Base-by-base conservation (phyloP, 192 early-diverging fungal species). In the Coemansia sp. region DNA sequence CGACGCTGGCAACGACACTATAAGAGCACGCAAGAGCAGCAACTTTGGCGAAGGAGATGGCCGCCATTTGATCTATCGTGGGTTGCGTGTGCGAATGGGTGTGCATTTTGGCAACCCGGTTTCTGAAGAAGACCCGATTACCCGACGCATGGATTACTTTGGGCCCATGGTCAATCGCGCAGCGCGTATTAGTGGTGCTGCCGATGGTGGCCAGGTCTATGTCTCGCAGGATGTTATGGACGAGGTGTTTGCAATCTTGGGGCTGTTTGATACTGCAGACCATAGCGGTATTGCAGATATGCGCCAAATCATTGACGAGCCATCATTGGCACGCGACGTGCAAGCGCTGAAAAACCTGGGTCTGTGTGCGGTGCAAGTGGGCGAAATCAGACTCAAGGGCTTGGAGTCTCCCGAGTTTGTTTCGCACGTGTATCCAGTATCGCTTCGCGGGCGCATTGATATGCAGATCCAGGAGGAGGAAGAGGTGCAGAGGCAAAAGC, bases 101-200 rank as follows among this genome's bases (percentile, higher is more conserved):
- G 86, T 96, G 63, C 93, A 96, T 66, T 90, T 88, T 80, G 93
- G 93, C 52, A 74, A 66, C 13, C 92, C 92, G 3, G 85, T 93
- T 3, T 92, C 88, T 45, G 93, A 96, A 52, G 82, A 85, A 16
- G 91, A 96, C 55, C 89, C 91, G 11, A 82, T 94, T 43, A 96
- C 93, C 18, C 80, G 85, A 30, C 86, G 93, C 41, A 96, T 96
- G 93, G 93, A 96, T 70, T 96, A 96, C 69, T 96, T 91, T 82
- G 93, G 93, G 0, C 93, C 92, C 0, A 89, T 96, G 81, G 92
- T 94, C 36, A 96, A 96, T 63, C 85, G 90, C 10, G 86, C 92
- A 3, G 82, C 89, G 28, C 84, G 93, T 43, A 88, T 94, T 40
- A 87, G 88, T 50, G 84, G 82, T 15, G 86, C 87, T 6, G 91